Base-by-base conservation (phyloP, 352 stramenopile genomes). In the Globisporangium iwayamae region DNA sequence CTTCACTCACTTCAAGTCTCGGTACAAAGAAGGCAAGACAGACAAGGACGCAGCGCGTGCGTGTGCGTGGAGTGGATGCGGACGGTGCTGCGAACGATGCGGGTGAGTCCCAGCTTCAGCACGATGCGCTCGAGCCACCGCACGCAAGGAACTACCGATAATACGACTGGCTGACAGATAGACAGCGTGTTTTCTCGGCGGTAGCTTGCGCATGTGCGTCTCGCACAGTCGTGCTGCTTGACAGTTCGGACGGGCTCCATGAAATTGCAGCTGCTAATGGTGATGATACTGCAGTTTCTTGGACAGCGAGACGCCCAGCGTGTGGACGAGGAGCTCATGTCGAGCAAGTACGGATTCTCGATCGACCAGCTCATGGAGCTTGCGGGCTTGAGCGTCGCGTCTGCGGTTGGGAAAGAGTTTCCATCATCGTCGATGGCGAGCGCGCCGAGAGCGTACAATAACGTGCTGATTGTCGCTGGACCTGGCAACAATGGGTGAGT, bases 351-450 rank as follows among this genome's bases (percentile, higher is more conserved):
- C 54, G 93, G 93, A 2, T 98, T 98, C 73, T 96, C 84, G 25
- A 89, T 98, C 57, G 91, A 98, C 62, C 97, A 99, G 78, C 81
- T 99, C 20, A 99, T 99, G 98, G 98, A 99, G 76, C 81, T 99
- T 20, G 98, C 98, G 9, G 98, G 98, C 4, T 74, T 99, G 10
- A 93, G 90, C 69, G 96, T 99, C 18, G 94, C 96, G 6, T 89
- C 87, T 46, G 95, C 96, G 2, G 79, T 99, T 52, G 69, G 74
- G 32, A 87, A 97, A 62, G 74, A 88, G 36, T 94, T 78, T 56
- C 76, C 76, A 4, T 67, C 34, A 25, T 18, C 55, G 18, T 38
- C 43, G 8, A 10, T 62, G 0, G 51, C 47, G 3, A 6, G 16
- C 5, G 39, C 16, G 32, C n/a, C 32, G 8, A 41, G 3, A 28